A percentile compares a stretch with the other conserved stretches of the same genome.
Conservation (phyloP, 2,329 filamentous ascomycete species). For the Erysiphe pulchra region DNA sequence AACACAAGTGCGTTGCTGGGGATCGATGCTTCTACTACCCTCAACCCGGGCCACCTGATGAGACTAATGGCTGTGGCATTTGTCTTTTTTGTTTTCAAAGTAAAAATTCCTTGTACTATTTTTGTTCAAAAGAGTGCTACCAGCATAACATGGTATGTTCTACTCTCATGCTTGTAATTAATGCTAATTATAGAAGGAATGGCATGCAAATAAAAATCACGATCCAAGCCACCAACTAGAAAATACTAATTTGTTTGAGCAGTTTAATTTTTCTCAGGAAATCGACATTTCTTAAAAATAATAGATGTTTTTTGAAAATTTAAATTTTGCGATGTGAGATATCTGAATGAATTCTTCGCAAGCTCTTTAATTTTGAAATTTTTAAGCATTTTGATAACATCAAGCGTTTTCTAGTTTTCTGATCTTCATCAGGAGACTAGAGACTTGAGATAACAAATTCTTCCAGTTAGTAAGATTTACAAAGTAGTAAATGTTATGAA, state of each 20-base stretch:
- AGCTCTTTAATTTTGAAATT: no score
- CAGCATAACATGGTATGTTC: constrained; percentile 6
- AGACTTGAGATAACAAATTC: no score
- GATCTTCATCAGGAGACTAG: no score
- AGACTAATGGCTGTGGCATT: constrained; percentile 4
- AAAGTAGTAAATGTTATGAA: no score
- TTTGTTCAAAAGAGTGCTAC: constrained; percentile 9
- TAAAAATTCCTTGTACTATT: constrained; percentile 5
- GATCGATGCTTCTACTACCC: constrained; percentile 6
- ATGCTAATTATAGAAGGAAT: not conserved
- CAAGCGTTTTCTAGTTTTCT: no score
- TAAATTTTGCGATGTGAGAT: no score
- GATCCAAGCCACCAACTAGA: not conserved
- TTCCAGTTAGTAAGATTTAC: no score
- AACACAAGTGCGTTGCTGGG: constrained; percentile 6
- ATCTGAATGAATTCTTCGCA: no score
- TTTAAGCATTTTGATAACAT: no score
- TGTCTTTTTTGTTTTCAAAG: constrained; percentile 5
- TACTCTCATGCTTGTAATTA: not conserved
- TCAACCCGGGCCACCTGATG: constrained; percentile 4
- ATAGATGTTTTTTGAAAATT: no score
- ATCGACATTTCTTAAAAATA: not conserved
- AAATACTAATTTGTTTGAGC: not conserved
- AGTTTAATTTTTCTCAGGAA: constrained; percentile 1
- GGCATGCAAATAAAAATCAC: not conserved